Conservation (phyloP, 805 yeast genomes). For the Wickerhamomyces sydowiorum region DNA sequence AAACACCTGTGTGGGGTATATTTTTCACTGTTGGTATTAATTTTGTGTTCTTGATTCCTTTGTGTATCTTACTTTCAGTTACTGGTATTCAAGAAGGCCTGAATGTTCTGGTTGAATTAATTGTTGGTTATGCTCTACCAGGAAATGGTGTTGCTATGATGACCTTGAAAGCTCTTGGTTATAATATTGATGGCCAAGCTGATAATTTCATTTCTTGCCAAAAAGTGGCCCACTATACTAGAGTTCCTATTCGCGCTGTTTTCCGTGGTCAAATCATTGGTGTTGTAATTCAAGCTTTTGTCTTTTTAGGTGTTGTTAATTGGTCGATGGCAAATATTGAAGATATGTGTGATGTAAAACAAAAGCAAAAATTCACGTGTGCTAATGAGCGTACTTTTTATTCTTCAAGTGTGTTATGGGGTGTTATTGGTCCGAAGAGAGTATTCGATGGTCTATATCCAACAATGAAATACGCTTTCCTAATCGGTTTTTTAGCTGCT, state of each 20-base stretch:
- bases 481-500: slow-evolving; percentile 41
- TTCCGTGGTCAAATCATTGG: background rate
- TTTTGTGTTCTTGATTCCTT: slow-evolving; percentile 41
- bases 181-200: background rate
- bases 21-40: slow-evolving; percentile 45
- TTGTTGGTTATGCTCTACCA: slow-evolving; percentile 47
- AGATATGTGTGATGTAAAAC: background rate
- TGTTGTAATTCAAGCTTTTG: background rate
- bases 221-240: background rate
- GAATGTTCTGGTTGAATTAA: slow-evolving; percentile 46
- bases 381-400: slow-evolving; percentile 35
- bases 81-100: slow-evolving; percentile 42
- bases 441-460: slow-evolving; percentile 55
- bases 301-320: background rate
- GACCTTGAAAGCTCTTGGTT: slow-evolving; percentile 33
- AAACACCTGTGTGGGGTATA: slow-evolving; percentile 54
- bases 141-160: slow-evolving; percentile 48
- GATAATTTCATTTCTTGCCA: background rate
- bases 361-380: slow-evolving; percentile 9
- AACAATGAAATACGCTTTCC: slow-evolving; percentile 54
- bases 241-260: background rate
- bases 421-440: slow-evolving; percentile 48
- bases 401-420: slow-evolving; percentile 35
- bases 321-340: background rate
- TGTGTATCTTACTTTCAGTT: slow-evolving; percentile 37